Evolutionary conservation across 164 flowering plant genomes (phyloP).

Genomic region (Protea cynaroides): DNA sequence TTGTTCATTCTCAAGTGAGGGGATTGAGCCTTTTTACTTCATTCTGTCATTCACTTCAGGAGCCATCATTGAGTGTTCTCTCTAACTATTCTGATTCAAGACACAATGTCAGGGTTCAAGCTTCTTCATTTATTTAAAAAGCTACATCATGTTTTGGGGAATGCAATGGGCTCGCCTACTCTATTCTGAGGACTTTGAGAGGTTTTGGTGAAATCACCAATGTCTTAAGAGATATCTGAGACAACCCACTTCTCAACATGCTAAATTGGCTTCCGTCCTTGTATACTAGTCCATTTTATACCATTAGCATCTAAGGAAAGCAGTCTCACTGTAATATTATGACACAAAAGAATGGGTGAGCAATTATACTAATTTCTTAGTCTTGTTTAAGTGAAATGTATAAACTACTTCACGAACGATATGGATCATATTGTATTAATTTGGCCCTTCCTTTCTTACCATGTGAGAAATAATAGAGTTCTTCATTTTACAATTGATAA

Average conservation of each 20-base stretch:
- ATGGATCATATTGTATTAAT: no score
- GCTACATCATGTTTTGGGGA: slow-evolving; percentile 16
- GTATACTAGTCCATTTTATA: slow-evolving; percentile 12
- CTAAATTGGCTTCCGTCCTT: slow-evolving; percentile 14
- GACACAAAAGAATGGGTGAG: slow-evolving; percentile 6
- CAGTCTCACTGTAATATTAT: slow-evolving; percentile 17
- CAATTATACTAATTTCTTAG: slow-evolving; percentile 6
- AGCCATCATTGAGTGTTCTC: slow-evolving; percentile 3
- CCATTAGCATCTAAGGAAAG: slow-evolving; percentile 19
- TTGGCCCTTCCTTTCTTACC: no score
- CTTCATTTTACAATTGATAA: no score
- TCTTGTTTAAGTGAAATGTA: no score
- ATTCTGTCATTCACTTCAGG: slow-evolving; percentile 12
- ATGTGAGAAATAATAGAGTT: no score
- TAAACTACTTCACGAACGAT: no score
- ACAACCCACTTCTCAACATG: slow-evolving; percentile 10
- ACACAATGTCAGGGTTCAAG: slow-evolving; percentile 13
- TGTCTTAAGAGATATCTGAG: slow-evolving; percentile 14
- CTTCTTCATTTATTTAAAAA: slow-evolving; percentile 6
- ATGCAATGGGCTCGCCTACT: slow-evolving; percentile 3
- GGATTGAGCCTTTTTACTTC: slow-evolving; percentile 14
- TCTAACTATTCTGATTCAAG: slow-evolving; percentile 10
- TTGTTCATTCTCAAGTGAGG: slow-evolving; percentile 7
- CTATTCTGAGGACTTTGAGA: slow-evolving; percentile 9
- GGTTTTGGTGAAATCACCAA: slow-evolving; percentile 8